These are phyloP conservation scores for Hippophae gyantsensis DNA, from an alignment of 306 rosid species.

Conservation along the genomic window DNA sequence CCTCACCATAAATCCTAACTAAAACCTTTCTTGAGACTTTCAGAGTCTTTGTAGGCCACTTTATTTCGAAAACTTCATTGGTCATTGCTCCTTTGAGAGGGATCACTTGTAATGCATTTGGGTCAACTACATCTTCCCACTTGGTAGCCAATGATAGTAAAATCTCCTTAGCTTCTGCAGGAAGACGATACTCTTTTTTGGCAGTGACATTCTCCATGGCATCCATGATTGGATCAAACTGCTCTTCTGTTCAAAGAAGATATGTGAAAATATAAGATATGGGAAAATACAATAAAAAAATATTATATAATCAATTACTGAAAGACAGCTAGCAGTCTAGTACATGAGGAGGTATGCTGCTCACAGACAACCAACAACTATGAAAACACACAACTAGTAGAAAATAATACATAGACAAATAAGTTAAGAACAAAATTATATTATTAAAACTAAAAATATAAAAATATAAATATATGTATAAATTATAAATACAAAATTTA, in stretches of 20 bases:
- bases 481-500: too few species aligned
- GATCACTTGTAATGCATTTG: conserved; percentile 52
- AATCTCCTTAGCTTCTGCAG: conserved; percentile 64
- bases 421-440: too few species aligned
- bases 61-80: conserved; percentile 69
- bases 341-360: too few species aligned
- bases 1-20: conserved; percentile 79
- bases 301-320: not conserved
- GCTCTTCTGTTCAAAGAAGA: conserved; percentile 3
- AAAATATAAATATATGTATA: too few species aligned
- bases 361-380: too few species aligned
- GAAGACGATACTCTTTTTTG: conserved; percentile 38
- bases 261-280: not conserved
- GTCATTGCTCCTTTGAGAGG: conserved; percentile 90
- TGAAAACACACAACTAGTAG: too few species aligned
- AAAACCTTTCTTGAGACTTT: conserved; percentile 59
- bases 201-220: conserved; percentile 22
- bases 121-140: conserved; percentile 63
- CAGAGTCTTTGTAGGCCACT: conserved; percentile 56
- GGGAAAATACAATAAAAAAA: not conserved
- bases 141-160: conserved; percentile 48
- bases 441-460: too few species aligned
- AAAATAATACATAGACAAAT: too few species aligned
- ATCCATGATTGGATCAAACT: conserved; percentile 27
- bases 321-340: not conserved